These are phyloP conservation scores for Candida tetrigidarum DNA, from an alignment of 1,139 yeast species.

Conservation along the genomic window DNA sequence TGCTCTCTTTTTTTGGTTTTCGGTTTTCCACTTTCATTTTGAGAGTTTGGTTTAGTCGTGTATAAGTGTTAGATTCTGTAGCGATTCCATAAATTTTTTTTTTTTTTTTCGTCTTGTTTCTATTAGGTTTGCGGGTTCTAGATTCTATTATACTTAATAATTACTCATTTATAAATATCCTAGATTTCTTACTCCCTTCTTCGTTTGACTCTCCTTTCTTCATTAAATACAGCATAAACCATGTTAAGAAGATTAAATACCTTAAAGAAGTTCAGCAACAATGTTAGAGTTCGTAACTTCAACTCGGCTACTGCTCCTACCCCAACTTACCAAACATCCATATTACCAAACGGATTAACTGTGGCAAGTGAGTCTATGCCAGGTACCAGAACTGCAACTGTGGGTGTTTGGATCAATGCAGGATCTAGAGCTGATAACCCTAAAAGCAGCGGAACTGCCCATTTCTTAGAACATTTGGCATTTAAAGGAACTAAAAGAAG, in stretches of 20 bases:
- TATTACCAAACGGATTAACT: slow-evolving; percentile 74
- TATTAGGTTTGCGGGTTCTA: background rate
- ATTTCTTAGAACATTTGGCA: slow-evolving; percentile 93
- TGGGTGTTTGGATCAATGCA: slow-evolving; percentile 97
- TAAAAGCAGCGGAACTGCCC: slow-evolving; percentile 92
- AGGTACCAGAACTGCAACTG: slow-evolving; percentile 91
- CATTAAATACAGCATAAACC: background rate
- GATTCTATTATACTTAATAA: background rate
- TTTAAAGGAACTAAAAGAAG: slow-evolving; percentile 90
- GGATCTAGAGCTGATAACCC: slow-evolving; percentile 96
- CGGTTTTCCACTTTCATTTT: background rate
- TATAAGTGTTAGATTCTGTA: background rate
- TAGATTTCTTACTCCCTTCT: background rate
- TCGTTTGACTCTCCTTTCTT: no score
- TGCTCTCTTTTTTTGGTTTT: background rate
- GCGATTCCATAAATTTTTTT: slow-evolving; percentile 3
- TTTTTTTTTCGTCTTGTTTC: no score
- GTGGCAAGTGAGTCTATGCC: slow-evolving; percentile 93
- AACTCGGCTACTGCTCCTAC: slow-evolving; percentile 16
- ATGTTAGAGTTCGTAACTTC: slow-evolving; percentile 10
- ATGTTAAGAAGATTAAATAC: slow-evolving; percentile 14
- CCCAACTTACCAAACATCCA: slow-evolving; percentile 31
- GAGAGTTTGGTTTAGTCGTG: background rate
- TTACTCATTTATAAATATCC: background rate
- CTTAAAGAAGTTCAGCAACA: slow-evolving; percentile 2